Evolutionary conservation across 2,329 filamentous ascomycete species (phyloP).

Genomic region (Dactylellina cionopaga): DNA sequence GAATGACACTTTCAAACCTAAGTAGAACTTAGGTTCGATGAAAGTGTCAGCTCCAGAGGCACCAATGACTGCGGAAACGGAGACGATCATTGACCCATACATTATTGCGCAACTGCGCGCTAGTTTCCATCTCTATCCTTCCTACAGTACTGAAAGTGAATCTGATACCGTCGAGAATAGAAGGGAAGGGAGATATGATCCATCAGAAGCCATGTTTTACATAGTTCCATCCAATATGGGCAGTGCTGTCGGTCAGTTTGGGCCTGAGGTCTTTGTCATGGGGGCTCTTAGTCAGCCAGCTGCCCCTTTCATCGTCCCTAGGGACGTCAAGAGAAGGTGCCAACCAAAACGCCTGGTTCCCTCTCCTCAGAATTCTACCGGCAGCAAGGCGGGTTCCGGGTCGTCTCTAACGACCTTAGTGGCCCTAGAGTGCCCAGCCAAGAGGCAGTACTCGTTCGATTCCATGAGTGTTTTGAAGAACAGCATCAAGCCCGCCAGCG

Average conservation of each 20-base stretch:
- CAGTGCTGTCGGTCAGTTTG: neutral
- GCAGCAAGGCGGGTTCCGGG: neutral
- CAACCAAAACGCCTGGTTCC: no score
- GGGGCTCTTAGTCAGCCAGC: no score
- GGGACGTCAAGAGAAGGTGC: no score
- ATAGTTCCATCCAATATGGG: neutral
- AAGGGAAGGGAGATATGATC: neutral
- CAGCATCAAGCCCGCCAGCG: neutral
- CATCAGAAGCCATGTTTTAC: neutral
- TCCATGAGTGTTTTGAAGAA: neutral
- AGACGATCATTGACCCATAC: neutral
- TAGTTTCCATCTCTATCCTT: conserved; percentile 9
- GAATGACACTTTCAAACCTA: no score
- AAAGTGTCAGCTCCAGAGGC: no score
- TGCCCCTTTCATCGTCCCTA: no score
- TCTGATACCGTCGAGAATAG: neutral
- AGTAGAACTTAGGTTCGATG: no score
- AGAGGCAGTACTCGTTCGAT: conserved; percentile 9
- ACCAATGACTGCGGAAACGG: no score
- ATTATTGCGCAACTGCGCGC: neutral
- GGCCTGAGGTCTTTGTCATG: neutral
- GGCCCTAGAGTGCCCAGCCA: conserved; percentile 3
- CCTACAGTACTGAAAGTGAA: neutral
- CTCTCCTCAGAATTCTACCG: no score
- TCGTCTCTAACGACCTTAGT: neutral